Evolutionary conservation across 345 rosid genomes (phyloP).

Genomic region (Citrus maxima): DNA sequence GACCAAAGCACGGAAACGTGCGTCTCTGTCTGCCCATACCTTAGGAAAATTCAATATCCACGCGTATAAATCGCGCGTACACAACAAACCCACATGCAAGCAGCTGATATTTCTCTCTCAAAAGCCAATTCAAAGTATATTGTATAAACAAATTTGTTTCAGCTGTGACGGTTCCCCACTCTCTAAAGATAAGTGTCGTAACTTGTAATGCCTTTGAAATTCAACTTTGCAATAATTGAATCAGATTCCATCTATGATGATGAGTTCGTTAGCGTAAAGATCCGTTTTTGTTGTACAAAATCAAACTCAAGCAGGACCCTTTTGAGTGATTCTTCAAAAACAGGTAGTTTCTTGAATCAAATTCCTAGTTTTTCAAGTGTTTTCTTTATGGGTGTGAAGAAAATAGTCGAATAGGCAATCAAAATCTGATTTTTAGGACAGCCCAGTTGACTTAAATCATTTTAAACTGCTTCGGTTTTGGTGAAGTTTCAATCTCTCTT

Average conservation of each 20-base stretch:
- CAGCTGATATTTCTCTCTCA: not conserved
- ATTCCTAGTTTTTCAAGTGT: not conserved
- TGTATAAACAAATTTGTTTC: not conserved
- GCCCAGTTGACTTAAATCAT: not conserved
- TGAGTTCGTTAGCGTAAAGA: not conserved
- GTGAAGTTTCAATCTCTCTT: slow-evolving; percentile 3
- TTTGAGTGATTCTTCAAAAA: not conserved
- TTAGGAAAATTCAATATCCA: not conserved
- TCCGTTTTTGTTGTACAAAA: not conserved
- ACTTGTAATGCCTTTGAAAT: not conserved
- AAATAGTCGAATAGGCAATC: not conserved
- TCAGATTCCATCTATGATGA: not conserved
- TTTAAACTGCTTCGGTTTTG: not conserved
- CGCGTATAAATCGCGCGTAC: not conserved
- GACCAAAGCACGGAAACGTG: not conserved
- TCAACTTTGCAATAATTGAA: not conserved
- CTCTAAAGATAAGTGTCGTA: not conserved
- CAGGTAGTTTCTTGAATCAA: slow-evolving; percentile 11
- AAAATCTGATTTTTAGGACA: slow-evolving; percentile 8
- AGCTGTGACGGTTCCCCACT: not conserved
- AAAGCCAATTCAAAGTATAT: not conserved
- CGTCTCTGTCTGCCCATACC: not conserved
- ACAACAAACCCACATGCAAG: not conserved
- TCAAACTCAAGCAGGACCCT: not conserved
- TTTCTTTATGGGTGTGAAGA: not conserved